phyloP scores from a whole-genome alignment of 768 basidiomycete genomes.

The Auriscalpium microsporum region DNA sequence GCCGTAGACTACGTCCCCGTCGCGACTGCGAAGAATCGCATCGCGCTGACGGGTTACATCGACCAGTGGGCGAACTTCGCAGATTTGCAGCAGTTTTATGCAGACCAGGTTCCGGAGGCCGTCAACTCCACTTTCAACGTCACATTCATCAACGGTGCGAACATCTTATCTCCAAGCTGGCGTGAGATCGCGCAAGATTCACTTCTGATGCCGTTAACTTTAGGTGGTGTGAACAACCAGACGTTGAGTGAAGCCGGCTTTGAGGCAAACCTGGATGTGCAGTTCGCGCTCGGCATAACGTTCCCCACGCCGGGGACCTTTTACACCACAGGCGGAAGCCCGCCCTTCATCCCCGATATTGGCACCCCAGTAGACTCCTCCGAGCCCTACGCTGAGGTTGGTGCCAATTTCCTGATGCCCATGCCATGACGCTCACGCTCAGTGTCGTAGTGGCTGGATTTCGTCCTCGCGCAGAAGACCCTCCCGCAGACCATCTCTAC shows the following conservation, averaged over 20 bases:
- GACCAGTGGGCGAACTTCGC: conserved; percentile 27
- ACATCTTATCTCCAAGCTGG: not conserved
- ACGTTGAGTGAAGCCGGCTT: conserved; percentile 39
- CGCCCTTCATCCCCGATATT: conserved; percentile 46
- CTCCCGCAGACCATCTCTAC: conserved; percentile 59
- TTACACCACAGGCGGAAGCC: conserved; percentile 53
- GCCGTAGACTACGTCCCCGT: conserved; percentile 20
- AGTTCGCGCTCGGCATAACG: conserved; percentile 60
- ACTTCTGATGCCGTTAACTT: not conserved
- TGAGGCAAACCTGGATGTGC: conserved; percentile 63
- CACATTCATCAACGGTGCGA: conserved; percentile 44
- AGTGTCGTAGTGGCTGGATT: conserved; percentile 51
- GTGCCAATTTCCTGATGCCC: conserved; percentile 8
- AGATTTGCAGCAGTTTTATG: conserved; percentile 26
- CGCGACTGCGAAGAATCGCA: conserved; percentile 18
- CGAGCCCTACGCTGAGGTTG: conserved; percentile 40
- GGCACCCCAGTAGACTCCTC: no score
- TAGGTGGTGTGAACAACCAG: conserved; percentile 54
- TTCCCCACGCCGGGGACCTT: conserved; percentile 52
- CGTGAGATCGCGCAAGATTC: not conserved
- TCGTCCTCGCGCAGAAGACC: conserved; percentile 36
- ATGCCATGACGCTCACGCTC: not conserved
- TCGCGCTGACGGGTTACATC: conserved; percentile 27
- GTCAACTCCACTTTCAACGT: conserved; percentile 38
- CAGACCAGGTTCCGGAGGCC: conserved; percentile 20